Evolutionary conservation across 2,329 filamentous ascomycete genomes (phyloP).

Genomic region (Cytospora leucostoma): DNA sequence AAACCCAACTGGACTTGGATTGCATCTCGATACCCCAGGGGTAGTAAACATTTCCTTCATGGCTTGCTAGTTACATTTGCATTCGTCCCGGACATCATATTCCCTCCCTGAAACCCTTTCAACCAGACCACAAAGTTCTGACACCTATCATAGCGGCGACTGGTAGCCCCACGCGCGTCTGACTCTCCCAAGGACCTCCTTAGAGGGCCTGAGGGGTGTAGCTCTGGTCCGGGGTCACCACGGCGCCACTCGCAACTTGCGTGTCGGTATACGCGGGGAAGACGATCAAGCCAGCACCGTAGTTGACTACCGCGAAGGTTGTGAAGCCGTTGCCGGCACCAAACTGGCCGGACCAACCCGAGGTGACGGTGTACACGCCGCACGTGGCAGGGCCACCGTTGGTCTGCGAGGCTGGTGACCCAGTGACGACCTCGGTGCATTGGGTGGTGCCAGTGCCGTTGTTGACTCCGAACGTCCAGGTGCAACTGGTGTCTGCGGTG

Average conservation of each 20-base stretch:
- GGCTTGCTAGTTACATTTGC: too few species aligned
- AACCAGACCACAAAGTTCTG: neutral
- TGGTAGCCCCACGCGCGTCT: neutral
- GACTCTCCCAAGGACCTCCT: neutral
- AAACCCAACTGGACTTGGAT: too few species aligned
- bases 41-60: too few species aligned
- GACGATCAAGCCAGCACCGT: slow-evolving; percentile 45
- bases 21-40: too few species aligned
- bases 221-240: slow-evolving; percentile 52
- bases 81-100: too few species aligned
- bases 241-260: slow-evolving; percentile 46
- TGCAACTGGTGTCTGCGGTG: slow-evolving; percentile 42
- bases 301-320: slow-evolving; percentile 52
- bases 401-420: slow-evolving; percentile 40
- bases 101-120: too few species aligned
- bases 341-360: slow-evolving; percentile 59
- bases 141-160: neutral
- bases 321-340: slow-evolving; percentile 55
- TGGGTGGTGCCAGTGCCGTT: slow-evolving; percentile 36
- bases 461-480: slow-evolving; percentile 45
- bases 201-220: slow-evolving; percentile 36
- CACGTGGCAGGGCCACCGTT: slow-evolving; percentile 42
- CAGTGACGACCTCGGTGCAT: slow-evolving; percentile 39
- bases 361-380: slow-evolving; percentile 53
- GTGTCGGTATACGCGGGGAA: slow-evolving; percentile 57